Conservation (phyloP, 257 asterid genomes). For the Apocynum venetum region DNA sequence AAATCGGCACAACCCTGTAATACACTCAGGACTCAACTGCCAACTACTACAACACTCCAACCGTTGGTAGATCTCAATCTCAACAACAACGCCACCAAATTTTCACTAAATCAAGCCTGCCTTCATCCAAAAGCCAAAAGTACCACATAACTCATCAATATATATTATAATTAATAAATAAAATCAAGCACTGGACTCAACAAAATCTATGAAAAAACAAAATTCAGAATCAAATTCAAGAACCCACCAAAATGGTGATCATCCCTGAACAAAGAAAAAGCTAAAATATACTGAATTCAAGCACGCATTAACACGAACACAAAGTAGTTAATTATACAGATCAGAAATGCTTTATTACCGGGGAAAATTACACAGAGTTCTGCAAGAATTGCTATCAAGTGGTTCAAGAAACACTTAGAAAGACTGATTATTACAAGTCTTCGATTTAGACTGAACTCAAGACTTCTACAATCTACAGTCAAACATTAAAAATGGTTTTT, state of each 20-base stretch:
- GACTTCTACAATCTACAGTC: background rate
- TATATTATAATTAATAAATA: no score
- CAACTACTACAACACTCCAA: slow-evolving; percentile 9
- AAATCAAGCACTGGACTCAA: background rate
- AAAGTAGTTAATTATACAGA: background rate
- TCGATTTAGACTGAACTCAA: background rate
- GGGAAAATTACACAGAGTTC: background rate
- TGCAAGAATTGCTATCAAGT: background rate
- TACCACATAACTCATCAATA: background rate
- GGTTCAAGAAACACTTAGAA: background rate
- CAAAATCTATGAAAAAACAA: background rate
- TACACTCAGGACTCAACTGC: slow-evolving; percentile 2
- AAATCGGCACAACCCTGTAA: slow-evolving; percentile 8
- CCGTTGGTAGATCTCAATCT: slow-evolving; percentile 34
- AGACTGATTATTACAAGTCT: background rate
- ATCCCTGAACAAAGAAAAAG: background rate
- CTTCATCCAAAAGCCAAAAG: slow-evolving; percentile 8
- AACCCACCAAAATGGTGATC: background rate
- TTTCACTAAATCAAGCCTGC: background rate
- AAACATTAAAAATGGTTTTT: background rate
- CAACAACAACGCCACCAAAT: slow-evolving; percentile 17
- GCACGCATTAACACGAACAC: background rate
- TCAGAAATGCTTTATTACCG: background rate
- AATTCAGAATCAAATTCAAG: background rate
- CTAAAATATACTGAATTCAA: background rate